Evolutionary conservation across 495 filamentous ascomycete species (phyloP), one percentile per base, ranked within the genome.

Genomic region (Penicillium taxi): DNA sequence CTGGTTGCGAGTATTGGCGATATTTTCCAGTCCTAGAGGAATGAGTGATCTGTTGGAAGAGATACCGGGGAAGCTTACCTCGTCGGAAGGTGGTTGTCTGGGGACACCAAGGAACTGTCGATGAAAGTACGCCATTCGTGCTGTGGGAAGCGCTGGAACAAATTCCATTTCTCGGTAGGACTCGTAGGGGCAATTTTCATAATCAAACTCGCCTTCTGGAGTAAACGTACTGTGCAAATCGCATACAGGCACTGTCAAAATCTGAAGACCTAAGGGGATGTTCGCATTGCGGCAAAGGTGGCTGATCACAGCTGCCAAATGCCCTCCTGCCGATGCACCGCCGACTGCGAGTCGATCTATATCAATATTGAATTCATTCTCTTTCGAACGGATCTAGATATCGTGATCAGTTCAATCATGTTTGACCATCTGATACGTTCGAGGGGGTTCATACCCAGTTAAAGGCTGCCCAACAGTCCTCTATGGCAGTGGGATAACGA

Each of bases 141-240:
- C 61, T 4, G 35, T 37, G 15, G 59, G 58, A 14, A 65, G 49
- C 1, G 57, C 47, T 14, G 53, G 47, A 2, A 59, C 50, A 36
- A 58, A 58, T 32, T 65, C 61, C 61, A 63, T 63, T 39, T 65
- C 61, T 19, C 52, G 48, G 26, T 65, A 65, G 0, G 61, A 65
- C 2, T 61, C 52, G 29, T 63, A 65, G 1, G 55, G 59, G 22
- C 52, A 59, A 6, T 54, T 48, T 6, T 55, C 52, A 2, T 55
- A 53, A 33, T 65, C 57, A 26, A 65, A 63, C 5, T 51, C 18
- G 1, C 61, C 57, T 3, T 63, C 53, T 2, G 54, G 47, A 1
- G 57, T 62, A 45, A 63, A 66, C 6, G 30, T 28, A 27, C 41
- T 48, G 14, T 63, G 55, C 39, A 66, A 21, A 29, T 66, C 62